A percentile compares a stretch with the other conserved stretches of the same genome.
Evolutionary conservation across 148 eudicot species (phyloP).

Genomic region (Simmondsia chinensis): DNA sequence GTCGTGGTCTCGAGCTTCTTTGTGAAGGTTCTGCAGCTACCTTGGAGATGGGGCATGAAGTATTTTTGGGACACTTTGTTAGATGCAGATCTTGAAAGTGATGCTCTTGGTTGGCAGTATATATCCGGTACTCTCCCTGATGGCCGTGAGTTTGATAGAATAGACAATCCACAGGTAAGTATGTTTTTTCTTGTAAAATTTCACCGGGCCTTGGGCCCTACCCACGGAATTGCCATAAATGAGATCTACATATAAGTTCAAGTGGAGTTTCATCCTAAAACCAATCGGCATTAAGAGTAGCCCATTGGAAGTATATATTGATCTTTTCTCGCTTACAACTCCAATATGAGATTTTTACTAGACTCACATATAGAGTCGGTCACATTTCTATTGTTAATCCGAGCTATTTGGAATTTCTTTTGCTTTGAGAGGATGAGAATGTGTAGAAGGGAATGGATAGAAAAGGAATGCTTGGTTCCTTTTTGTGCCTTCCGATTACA

Average conservation of each 20-base stretch:
- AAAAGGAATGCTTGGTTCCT: neutral
- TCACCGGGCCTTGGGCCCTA: neutral
- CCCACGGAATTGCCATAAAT: too few relatives aligned
- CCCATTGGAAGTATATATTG: too few relatives aligned
- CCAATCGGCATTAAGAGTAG: too few relatives aligned
- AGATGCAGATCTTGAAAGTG: conserved; percentile 98
- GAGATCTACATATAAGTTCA: too few relatives aligned
- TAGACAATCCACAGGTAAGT: conserved; percentile 95
- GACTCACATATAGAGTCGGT: too few relatives aligned
- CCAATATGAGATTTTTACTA: too few relatives aligned
- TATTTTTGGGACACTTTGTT: conserved; percentile 96
- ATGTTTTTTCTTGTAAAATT: neutral
- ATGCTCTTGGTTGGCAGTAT: conserved; percentile 99
- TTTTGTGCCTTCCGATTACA: neutral
- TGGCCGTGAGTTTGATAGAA: conserved; percentile 84
- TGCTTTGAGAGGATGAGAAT: conserved; percentile 5
- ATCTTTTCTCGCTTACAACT: too few relatives aligned
- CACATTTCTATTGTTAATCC: too few relatives aligned
- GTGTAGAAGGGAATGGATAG: neutral
- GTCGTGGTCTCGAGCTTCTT: conserved; percentile 97
- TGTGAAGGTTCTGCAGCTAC: conserved; percentile 94
- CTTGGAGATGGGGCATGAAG: conserved; percentile 99
- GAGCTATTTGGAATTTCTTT: neutral
- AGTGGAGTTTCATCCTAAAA: too few relatives aligned
- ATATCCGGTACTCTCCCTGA: conserved; percentile 91